phyloP scores from a whole-genome alignment of 108 stramenopile genomes.

The Nitzschia putrida region DNA sequence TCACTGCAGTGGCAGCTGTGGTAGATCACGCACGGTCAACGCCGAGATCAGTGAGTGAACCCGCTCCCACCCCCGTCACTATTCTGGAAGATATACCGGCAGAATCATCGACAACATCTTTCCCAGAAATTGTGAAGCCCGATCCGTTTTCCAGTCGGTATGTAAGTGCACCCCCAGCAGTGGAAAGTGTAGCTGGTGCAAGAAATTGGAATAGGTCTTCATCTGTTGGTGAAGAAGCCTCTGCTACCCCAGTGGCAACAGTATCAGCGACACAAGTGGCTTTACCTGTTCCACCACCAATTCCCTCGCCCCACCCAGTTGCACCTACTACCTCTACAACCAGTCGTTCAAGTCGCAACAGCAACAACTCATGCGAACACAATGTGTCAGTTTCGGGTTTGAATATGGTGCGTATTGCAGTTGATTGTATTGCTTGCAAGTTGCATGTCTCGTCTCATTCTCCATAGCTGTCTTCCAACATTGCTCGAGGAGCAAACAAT shows the following conservation, averaged over 20 bases:
- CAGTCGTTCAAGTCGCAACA: constrained; percentile 3
- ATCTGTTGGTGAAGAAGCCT: background rate
- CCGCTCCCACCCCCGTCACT: constrained; percentile 17
- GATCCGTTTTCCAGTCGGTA: constrained; percentile 10
- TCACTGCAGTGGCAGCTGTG: background rate
- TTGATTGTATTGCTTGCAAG: background rate
- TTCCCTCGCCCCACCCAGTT: constrained; percentile 2
- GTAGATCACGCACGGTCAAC: background rate
- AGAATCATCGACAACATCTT: constrained; percentile 6
- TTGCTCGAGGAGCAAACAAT: constrained; percentile 45
- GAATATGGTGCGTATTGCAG: constrained; percentile 3
- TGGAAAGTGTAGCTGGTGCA: background rate
- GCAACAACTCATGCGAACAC: constrained; percentile 9
- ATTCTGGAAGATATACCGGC: constrained; percentile 1
- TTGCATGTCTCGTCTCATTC: background rate
- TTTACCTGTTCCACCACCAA: background rate
- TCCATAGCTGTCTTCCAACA: constrained; percentile 14
- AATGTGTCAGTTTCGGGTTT: constrained; percentile 2
- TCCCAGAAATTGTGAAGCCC: constrained; percentile 6
- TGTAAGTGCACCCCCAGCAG: background rate
- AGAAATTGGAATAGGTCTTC: background rate
- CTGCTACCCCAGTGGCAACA: constrained; percentile 1
- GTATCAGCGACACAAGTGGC: background rate
- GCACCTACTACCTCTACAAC: background rate
- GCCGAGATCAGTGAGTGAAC: background rate